phyloP scores from a whole-genome alignment of 352 stramenopile species.

The Aphanomyces astaci region DNA sequence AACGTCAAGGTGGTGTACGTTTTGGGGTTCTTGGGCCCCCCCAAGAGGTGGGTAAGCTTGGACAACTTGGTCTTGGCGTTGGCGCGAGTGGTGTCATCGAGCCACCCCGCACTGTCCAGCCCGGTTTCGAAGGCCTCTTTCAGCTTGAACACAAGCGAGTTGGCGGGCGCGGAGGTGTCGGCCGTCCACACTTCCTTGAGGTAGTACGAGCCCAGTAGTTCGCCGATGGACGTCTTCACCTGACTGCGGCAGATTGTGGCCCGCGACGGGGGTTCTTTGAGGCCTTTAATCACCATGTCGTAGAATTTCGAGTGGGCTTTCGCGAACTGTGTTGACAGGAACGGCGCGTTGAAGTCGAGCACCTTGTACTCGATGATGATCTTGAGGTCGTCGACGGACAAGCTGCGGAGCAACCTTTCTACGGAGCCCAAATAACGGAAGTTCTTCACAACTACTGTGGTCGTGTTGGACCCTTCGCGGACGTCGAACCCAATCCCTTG shows the following conservation, averaged over 20 bases:
- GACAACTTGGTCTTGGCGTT: constrained; percentile 82
- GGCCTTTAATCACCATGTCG: too few relatives aligned
- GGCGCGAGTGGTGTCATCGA: constrained; percentile 73
- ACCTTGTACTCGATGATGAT: constrained; percentile 56
- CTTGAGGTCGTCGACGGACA: constrained; percentile 36
- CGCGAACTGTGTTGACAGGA: constrained; percentile 71
- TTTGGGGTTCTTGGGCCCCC: too few relatives aligned
- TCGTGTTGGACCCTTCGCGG: constrained; percentile 18
- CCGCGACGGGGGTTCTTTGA: constrained; percentile 72
- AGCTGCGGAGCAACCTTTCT: constrained; percentile 32
- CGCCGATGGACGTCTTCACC: constrained; percentile 57
- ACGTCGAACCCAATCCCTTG: too few relatives aligned
- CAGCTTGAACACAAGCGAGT: constrained; percentile 82
- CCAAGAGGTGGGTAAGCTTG: too few relatives aligned
- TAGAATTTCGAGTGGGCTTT: constrained; percentile 82
- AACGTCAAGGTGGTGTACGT: too few relatives aligned
- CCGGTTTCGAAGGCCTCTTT: constrained; percentile 66
- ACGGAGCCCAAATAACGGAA: constrained; percentile 37
- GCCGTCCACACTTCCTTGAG: too few relatives aligned
- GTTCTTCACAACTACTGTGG: constrained; percentile 42
- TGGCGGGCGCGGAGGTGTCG: constrained; percentile 28
- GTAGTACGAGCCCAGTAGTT: constrained; percentile 71
- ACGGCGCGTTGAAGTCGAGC: too few relatives aligned
- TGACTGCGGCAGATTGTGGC: constrained; percentile 85
- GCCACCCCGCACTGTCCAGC: constrained; percentile 84